These are phyloP conservation scores for Eimeria sp. DNA, from an alignment of 169 alveolate species.

Conservation along the genomic window DNA sequence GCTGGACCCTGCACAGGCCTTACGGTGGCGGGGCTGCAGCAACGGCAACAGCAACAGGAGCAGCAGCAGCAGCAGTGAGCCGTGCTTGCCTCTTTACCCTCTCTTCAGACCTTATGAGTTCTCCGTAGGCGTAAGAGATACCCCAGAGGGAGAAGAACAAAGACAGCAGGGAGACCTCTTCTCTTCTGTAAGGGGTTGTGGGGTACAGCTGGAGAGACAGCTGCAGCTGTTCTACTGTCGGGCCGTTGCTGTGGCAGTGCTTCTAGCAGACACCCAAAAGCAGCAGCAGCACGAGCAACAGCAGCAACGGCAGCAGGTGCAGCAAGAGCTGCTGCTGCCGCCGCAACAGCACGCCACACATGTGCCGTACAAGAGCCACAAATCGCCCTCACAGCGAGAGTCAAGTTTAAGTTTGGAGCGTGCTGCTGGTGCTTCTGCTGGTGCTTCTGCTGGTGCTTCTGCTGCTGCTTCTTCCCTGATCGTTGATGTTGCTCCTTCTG, in stretches of 20 bases:
- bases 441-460: conserved; percentile 34
- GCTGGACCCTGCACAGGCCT: conserved; percentile 31
- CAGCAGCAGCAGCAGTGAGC: conserved; percentile 28
- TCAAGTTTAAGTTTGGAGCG: background rate
- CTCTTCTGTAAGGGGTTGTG: conserved; percentile 82
- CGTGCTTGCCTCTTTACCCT: conserved; percentile 1
- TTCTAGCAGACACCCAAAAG: background rate
- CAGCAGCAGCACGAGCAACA: conserved; percentile 49
- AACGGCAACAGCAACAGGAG: conserved; percentile 38
- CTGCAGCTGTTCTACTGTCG: conserved; percentile 78
- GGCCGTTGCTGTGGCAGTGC: conserved; percentile 72
- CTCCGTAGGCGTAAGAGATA: background rate
- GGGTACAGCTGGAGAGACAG: conserved; percentile 82
- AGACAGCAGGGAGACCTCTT: conserved; percentile 57
- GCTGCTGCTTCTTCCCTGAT: background rate
- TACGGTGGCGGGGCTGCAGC: conserved; percentile 5
- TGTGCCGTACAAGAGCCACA: background rate
- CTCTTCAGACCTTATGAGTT: conserved; percentile 46
- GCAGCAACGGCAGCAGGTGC: background rate
- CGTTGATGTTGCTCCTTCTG: conserved; percentile 15
- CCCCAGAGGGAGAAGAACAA: background rate
- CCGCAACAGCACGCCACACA: background rate
- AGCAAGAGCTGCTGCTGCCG: background rate
- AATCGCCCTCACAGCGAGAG: background rate
- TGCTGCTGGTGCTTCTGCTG: background rate